Percentiles rank a stretch among this genome's conserved stretches.
These are phyloP conservation scores for Ceratobasidium sp. DNA, from an alignment of 1,284 basidiomycete species.

Conservation along the genomic window DNA sequence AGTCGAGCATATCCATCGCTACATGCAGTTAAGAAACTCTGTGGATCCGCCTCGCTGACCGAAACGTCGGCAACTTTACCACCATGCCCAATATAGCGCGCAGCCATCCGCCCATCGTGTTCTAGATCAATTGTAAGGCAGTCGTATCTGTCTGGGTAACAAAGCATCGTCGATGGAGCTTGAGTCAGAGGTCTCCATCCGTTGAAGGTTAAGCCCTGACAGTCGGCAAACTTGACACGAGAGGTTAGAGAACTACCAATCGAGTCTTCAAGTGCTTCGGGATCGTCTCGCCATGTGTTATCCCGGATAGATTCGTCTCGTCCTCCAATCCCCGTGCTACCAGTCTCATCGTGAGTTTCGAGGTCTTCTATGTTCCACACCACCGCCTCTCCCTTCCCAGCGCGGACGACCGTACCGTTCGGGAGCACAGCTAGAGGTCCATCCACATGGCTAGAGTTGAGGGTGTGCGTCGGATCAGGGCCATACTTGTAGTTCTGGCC, in stretches of 20 bases:
- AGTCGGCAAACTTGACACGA: slow-evolving; percentile 20
- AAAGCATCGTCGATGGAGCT: slow-evolving; percentile 22
- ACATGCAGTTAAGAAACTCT: slow-evolving; percentile 32
- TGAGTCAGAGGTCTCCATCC: not conserved
- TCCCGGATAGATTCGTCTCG: not conserved
- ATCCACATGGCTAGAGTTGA: not conserved
- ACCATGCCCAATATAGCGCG: slow-evolving; percentile 40
- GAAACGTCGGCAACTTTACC: slow-evolving; percentile 20
- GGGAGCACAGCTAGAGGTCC: slow-evolving; percentile 29
- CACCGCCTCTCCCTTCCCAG: slow-evolving; percentile 17
- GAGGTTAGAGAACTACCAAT: slow-evolving; percentile 27
- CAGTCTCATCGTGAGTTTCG: slow-evolving; percentile 20
- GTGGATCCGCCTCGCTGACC: not conserved
- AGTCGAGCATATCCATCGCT: slow-evolving; percentile 40
- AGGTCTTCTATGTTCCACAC: slow-evolving; percentile 24
- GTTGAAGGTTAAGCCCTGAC: not conserved
- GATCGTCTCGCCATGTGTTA: slow-evolving; percentile 30
- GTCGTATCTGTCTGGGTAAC: not conserved
- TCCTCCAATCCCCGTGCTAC: not conserved
- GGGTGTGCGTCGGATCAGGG: slow-evolving; percentile 24
- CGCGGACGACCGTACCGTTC: slow-evolving; percentile 13
- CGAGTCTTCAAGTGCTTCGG: slow-evolving; percentile 35
- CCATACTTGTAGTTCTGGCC: slow-evolving; percentile 2
- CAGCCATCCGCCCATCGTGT: not conserved
- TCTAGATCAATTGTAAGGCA: slow-evolving; percentile 35